Evolutionary conservation across 1,284 basidiomycete species (phyloP).

Genomic region (Marasmius oreades): DNA sequence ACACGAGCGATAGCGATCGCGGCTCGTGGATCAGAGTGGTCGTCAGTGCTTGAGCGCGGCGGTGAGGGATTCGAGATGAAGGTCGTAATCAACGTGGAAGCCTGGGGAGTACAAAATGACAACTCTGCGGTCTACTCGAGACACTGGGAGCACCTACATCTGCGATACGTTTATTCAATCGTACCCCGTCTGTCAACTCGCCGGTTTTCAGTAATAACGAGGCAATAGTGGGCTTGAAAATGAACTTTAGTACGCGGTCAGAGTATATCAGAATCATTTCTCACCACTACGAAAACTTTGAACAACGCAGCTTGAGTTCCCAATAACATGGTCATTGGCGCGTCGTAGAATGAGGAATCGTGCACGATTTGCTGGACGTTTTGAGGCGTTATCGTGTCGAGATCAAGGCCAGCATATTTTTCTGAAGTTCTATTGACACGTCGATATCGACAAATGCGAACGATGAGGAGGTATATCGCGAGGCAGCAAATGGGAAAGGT

Average conservation of each 20-base stretch:
- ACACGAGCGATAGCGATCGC: conserved; percentile 9
- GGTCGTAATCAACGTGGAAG: conserved; percentile 6
- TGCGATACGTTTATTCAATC: conserved; percentile 7
- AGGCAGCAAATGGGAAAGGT: background rate
- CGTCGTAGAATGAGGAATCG: conserved; percentile 6
- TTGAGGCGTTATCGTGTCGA: conserved; percentile 2
- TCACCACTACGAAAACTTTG: conserved; percentile 9
- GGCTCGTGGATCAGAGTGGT: conserved; percentile 5
- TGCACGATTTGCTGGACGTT: conserved; percentile 4
- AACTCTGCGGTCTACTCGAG: too few relatives aligned
- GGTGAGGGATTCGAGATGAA: conserved; percentile 4
- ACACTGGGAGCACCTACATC: conserved; percentile 4
- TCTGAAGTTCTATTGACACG: conserved; percentile 3
- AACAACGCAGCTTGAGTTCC: conserved; percentile 7
- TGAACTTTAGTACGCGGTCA: background rate
- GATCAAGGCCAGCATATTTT: background rate
- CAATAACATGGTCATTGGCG: conserved; percentile 8
- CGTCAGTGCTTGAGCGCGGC: background rate
- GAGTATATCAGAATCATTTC: background rate
- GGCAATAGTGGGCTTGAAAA: conserved; percentile 1
- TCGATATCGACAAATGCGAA: conserved; percentile 5
- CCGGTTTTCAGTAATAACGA: conserved; percentile 4
- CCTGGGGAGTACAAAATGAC: background rate
- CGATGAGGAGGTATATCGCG: background rate
- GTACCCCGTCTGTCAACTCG: background rate